Percentiles rank a stretch among this genome's conserved stretches.
phyloP scores from a whole-genome alignment of 495 filamentous ascomycete genomes.

The Aspergillus nanangensis region DNA sequence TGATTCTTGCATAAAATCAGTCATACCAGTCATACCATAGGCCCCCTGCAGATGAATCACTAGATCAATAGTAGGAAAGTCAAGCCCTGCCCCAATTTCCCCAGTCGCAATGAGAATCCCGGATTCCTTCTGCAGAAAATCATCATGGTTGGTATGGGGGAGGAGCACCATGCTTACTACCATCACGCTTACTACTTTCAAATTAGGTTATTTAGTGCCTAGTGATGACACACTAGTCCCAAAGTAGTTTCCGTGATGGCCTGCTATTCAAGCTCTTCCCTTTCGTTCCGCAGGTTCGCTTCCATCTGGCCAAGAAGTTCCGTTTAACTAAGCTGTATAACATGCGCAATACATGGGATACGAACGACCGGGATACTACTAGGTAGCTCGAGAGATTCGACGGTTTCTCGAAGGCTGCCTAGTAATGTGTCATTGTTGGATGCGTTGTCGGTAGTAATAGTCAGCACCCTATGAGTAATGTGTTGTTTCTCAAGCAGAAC shows the following conservation, averaged over 20 bases:
- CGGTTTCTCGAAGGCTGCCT: constrained; percentile 4
- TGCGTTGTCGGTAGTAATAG: constrained; percentile 16
- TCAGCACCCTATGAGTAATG: constrained; percentile 8
- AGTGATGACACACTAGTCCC: too few relatives aligned
- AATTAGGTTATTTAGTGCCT: too few relatives aligned
- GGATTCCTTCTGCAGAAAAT: too few relatives aligned
- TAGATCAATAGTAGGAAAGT: neutral
- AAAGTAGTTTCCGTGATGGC: too few relatives aligned
- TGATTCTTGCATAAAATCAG: neutral
- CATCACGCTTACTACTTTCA: too few relatives aligned
- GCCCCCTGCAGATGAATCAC: neutral
- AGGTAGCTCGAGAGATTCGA: constrained; percentile 5
- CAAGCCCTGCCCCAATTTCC: neutral
- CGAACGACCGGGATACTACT: constrained; percentile 1
- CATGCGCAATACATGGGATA: constrained; percentile 12
- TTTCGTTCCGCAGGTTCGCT: too few relatives aligned
- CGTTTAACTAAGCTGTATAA: constrained; percentile 21
- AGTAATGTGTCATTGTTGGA: constrained; percentile 17
- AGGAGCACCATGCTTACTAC: too few relatives aligned
- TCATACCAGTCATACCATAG: neutral
- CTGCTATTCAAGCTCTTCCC: too few relatives aligned
- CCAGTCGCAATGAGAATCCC: neutral
- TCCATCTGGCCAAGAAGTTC: too few relatives aligned
- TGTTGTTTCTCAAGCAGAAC: constrained; percentile 10
- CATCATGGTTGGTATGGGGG: too few relatives aligned